Base-by-base conservation (phyloP, 805 yeast species). In the Candida nanaspora region DNA sequence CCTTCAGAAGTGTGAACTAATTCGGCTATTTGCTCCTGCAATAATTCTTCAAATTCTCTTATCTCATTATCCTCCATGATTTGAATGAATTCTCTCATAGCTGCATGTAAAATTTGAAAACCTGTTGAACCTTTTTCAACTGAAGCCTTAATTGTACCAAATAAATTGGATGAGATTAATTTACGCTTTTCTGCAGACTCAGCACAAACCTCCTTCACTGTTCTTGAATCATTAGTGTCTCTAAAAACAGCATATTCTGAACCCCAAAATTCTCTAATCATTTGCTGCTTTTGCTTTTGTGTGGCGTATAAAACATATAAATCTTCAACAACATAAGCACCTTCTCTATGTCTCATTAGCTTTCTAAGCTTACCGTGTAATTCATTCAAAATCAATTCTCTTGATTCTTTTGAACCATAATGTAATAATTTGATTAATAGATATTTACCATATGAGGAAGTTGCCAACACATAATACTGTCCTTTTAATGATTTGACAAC, bases 281-380 rank as follows among this genome's bases (percentile, higher is more conserved):
- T 89, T 64, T 86, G 96, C 41, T 78, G 76, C 62, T 78, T 85
- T 65, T 91, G 98, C 47, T 81, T 86, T 25, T 82, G 74, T 20
- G 87, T 78, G 10, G 96, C 78, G 62, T 89, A 91, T 42, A 88
- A 75, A 20, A 86, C 86, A 58, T 71, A 91, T 55, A 86, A 70
- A 70, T 91, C 98, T 65, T 91, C 98, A 49, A 89, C 88, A 31
- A 91, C 98, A 55, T 91, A 88, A 13, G 98, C 98, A 65, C 97
- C 98, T 71, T 91, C 98, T 67, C 85, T 82, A 66, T 91, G 97
- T 70, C 95, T 80, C 93, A 91, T 87, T 43, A 91, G 70, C 64
- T 87, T 91, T 61, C 96, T 75, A 55, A 86, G 76, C 52, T 82
- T 81, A 38, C 98, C 98, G 56, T 88, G 95, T 49, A 91, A 72